Conservation (phyloP, 495 filamentous ascomycete species). For the Aspergillus bertholletiae region DNA sequence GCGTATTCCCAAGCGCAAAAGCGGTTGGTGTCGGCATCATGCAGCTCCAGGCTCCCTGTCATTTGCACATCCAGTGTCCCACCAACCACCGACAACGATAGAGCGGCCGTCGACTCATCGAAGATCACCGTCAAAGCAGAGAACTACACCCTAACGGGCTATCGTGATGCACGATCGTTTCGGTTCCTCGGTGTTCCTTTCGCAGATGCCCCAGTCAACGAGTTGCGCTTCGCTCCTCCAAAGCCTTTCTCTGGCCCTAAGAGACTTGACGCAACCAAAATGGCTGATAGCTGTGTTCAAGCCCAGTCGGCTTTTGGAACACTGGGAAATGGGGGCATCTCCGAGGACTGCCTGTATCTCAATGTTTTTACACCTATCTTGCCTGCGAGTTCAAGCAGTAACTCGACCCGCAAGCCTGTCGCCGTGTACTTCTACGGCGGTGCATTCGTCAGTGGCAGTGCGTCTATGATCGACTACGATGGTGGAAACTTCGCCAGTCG, state of each 20-base stretch:
- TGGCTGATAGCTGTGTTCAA: slow-evolving; percentile 44
- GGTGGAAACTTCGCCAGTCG: slow-evolving; percentile 42
- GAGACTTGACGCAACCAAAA: slow-evolving; percentile 36
- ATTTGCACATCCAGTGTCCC: slow-evolving; percentile 26
- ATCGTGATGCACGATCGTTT: slow-evolving; percentile 51
- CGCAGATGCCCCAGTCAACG: slow-evolving; percentile 36
- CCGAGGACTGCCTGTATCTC: slow-evolving; percentile 45
- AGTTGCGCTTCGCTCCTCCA: slow-evolving; percentile 43
- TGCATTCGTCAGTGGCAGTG: slow-evolving; percentile 37
- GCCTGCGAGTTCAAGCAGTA: slow-evolving; percentile 2
- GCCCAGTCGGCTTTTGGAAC: slow-evolving; percentile 10
- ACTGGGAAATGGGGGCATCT: slow-evolving; percentile 20
- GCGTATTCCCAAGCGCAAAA: slow-evolving; percentile 16
- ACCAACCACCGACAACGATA: slow-evolving; percentile 21
- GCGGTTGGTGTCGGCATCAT: slow-evolving; percentile 5
- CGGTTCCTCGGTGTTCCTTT: slow-evolving; percentile 51
- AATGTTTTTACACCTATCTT: slow-evolving; percentile 31
- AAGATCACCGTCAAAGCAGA: slow-evolving; percentile 31
- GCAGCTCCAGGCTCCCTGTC: slow-evolving; percentile 15
- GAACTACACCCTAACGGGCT: slow-evolving; percentile 31
- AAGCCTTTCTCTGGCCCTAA: slow-evolving; percentile 36
- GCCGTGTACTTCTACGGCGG: slow-evolving; percentile 47
- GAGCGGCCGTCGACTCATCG: slow-evolving; percentile 15
- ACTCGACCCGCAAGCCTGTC: slow-evolving; percentile 28
- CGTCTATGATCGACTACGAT: slow-evolving; percentile 35